These are phyloP conservation scores for Agapanthus africanus DNA, from an alignment of 106 monocot species.

Conservation along the genomic window DNA sequence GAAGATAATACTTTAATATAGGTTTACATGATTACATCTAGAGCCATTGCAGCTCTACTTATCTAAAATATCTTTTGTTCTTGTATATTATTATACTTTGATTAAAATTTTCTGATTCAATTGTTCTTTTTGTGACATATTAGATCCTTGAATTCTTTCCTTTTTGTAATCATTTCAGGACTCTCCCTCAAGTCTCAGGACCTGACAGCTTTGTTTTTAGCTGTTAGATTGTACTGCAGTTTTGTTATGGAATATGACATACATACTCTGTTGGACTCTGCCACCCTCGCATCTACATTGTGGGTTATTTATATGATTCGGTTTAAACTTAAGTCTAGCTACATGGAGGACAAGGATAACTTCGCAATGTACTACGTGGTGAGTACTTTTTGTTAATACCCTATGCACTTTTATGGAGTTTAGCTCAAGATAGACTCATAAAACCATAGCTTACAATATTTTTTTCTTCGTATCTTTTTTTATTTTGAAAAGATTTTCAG, in stretches of 20 bases:
- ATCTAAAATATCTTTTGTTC: no score
- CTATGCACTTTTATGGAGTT: not conserved
- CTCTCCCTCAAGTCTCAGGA: conserved; percentile 71
- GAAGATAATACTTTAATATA: no score
- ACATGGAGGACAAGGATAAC: conserved; percentile 77
- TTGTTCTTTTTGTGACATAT: no score
- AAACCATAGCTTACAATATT: no score
- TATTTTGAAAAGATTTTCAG: no score
- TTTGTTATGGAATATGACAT: conserved; percentile 77
- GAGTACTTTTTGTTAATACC: conserved; percentile 9
- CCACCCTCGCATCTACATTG: conserved; percentile 47
- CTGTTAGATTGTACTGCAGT: conserved; percentile 71
- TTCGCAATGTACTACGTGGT: conserved; percentile 64
- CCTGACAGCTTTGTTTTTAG: conserved; percentile 60
- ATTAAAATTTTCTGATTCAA: no score
- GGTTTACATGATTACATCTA: no score
- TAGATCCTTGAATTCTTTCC: not conserved
- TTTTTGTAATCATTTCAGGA: conserved; percentile 35
- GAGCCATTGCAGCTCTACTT: no score
- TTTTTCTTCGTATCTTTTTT: no score
- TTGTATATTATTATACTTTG: no score
- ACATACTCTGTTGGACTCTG: conserved; percentile 60
- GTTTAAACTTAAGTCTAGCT: conserved; percentile 57
- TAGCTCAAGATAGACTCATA: no score
- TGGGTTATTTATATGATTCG: conserved; percentile 81